phyloP scores from a whole-genome alignment of 2,329 filamentous ascomycete species.

The Colletotrichum nymphaeae region DNA sequence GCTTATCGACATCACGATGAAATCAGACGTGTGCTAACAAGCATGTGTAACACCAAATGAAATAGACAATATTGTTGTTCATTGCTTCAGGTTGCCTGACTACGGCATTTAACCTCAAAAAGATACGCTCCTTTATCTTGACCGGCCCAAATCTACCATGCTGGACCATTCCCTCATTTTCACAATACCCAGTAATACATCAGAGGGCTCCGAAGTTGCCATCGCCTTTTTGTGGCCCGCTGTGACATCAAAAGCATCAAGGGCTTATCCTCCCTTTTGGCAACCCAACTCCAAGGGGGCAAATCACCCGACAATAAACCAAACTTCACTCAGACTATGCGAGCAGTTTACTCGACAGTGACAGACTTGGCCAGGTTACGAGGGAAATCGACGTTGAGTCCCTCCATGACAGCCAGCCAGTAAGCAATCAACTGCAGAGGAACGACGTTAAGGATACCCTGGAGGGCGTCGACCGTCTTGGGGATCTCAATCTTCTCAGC shows the following conservation, averaged over 20 bases:
- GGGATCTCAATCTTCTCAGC: conserved; percentile 98
- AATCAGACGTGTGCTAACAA: neutral
- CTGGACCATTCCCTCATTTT: conserved; percentile 28
- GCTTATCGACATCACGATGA: neutral
- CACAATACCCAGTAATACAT: conserved; percentile 32
- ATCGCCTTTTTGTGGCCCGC: conserved; percentile 8
- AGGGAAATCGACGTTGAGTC: conserved; percentile 97
- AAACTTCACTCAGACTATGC: neutral
- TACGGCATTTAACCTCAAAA: conserved; percentile 29
- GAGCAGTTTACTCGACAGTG: conserved; percentile 85
- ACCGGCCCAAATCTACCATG: conserved; percentile 25
- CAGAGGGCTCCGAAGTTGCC: conserved; percentile 9
- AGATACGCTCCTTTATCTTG: conserved; percentile 32
- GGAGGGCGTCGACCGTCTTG: conserved; percentile 92
- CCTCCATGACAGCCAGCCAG: conserved; percentile 97
- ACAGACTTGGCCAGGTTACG: conserved; percentile 99
- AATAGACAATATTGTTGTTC: conserved; percentile 34
- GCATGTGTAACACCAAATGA: conserved; percentile 19
- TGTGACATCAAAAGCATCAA: conserved; percentile 22
- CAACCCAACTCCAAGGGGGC: conserved; percentile 31
- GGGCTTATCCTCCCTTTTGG: conserved; percentile 33
- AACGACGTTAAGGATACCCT: conserved; percentile 97
- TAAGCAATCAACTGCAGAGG: conserved; percentile 98
- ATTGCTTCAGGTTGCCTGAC: conserved; percentile 32
- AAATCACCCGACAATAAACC: conserved; percentile 22